Base-by-base conservation (phyloP, 768 basidiomycete genomes). In the Phaffia tasmanica region DNA sequence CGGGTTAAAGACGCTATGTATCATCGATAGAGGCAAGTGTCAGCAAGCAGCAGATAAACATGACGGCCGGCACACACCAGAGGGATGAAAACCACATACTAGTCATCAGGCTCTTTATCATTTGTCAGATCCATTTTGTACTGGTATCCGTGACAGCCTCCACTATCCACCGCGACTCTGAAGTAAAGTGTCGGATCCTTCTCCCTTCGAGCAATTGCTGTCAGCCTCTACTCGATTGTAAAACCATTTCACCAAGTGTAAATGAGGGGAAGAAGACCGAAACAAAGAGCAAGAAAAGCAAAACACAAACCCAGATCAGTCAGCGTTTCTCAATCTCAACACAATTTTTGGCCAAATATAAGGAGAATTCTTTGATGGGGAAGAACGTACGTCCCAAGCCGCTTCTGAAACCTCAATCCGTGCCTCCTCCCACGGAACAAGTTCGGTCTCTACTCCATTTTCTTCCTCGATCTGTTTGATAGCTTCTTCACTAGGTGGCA, bases 101-200 rank as follows among this genome's bases (percentile, higher is more conserved):
- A 95, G 77, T 95, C 92, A 70, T 92, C 90, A 5, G 80, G 80
- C 32, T 81, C 78, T 19, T 80, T 79, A 54, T 78, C 76, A 48
- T 80, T 80, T 2, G 87, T 86, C 3, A 97, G 81, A 64, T 86
- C 84, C 82, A 98, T 83, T 71, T 88, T 93, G 76, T 97, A 95
- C 73, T 95, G 91, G 76, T 97, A 97, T 48, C 94, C 94, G 74
- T 98, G 93, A 73, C 94, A 98, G 23, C 94, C 94, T 15, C 94
- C 94, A 15, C 87, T 89, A 72, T 95, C 91, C 29, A 97, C 90
- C 0, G 84, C 80, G 70, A 98, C 81, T 70, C 92, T 80, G 55
- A 67, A 63, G 21, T 62, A 42, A 23, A 62, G 30, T 27, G 97
- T 79, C 0, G 83, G 76, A 70, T 86, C 81, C 14, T 83, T 79